Evolutionary conservation across 2,329 filamentous ascomycete genomes (phyloP).

Genomic region (Aspergillus sclerotialis): DNA sequence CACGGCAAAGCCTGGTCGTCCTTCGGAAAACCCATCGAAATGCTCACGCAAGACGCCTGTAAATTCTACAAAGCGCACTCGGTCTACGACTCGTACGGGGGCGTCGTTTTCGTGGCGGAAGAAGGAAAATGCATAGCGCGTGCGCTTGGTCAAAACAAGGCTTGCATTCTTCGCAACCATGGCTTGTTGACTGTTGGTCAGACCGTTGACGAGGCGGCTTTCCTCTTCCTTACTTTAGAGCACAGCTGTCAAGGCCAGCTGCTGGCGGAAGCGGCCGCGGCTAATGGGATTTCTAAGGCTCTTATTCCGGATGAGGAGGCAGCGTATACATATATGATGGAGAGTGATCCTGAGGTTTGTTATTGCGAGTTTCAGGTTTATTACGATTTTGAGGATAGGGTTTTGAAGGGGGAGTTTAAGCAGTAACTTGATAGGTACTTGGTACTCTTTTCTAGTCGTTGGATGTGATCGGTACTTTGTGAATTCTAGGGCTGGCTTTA

Average conservation of each 20-base stretch:
- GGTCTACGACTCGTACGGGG: constrained; percentile 11
- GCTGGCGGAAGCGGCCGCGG: constrained; percentile 59
- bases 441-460: too few relatives aligned
- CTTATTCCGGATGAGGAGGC: constrained; percentile 52
- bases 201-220: constrained; percentile 69
- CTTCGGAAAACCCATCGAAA: constrained; percentile 38
- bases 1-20: constrained; percentile 40
- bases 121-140: constrained; percentile 60
- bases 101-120: constrained; percentile 49
- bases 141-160: constrained; percentile 53
- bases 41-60: constrained; percentile 45
- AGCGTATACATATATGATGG: not conserved
- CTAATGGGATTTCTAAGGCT: constrained; percentile 44
- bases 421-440: constrained; percentile 3
- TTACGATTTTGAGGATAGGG: constrained; percentile 4
- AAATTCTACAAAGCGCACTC: constrained; percentile 51
- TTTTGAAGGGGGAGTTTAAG: constrained; percentile 2
- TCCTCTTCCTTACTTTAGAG: constrained; percentile 62
- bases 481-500: too few relatives aligned
- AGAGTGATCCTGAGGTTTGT: constrained; percentile 2
- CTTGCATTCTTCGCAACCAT: constrained; percentile 63
- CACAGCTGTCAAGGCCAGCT: constrained; percentile 63
- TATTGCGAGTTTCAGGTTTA: constrained; percentile 5
- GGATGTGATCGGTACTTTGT: too few relatives aligned
- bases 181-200: constrained; percentile 63